Conservation (phyloP, 257 asterid genomes). For the Linaria vulgaris region DNA sequence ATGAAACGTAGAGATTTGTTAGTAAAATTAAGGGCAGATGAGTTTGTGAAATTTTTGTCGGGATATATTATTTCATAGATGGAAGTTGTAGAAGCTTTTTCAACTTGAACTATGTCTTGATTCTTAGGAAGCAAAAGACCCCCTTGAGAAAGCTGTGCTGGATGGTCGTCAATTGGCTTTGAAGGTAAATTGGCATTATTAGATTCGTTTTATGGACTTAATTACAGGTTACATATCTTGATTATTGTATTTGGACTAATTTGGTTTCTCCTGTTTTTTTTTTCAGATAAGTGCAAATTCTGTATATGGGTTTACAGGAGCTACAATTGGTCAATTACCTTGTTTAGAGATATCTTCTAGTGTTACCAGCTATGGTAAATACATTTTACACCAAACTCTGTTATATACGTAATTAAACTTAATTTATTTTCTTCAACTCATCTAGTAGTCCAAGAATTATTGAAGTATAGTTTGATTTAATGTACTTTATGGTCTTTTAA, state of each 20-base stretch:
- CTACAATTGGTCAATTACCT: constrained; percentile 93
- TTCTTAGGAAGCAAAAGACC: constrained; percentile 88
- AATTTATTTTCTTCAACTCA: constrained; percentile 7
- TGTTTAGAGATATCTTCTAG: constrained; percentile 97
- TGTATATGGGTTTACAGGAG: constrained; percentile 97
- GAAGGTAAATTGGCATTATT: constrained; percentile 53
- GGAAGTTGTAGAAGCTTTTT: not conserved
- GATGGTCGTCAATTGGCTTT: constrained; percentile 98
- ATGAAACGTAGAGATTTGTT: constrained; percentile 15
- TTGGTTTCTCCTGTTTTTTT: constrained; percentile 31
- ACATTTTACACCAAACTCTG: constrained; percentile 12
- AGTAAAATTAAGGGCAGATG: not conserved
- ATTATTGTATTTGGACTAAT: constrained; percentile 25
- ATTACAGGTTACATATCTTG: constrained; percentile 12
- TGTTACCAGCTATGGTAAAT: constrained; percentile 95
- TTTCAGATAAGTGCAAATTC: constrained; percentile 95
- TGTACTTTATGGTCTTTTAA: constrained; percentile 24
- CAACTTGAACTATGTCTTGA: constrained; percentile 25
- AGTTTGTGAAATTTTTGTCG: constrained; percentile 8
- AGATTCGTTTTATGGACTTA: constrained; percentile 8
- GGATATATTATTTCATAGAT: constrained; percentile 9
- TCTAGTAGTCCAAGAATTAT: constrained; percentile 15
- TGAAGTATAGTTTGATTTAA: constrained; percentile 26
- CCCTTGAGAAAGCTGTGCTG: constrained; percentile 86
- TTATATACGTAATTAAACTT: constrained; percentile 16